phyloP scores from a whole-genome alignment of 768 basidiomycete genomes.

The Pleurotus cornucopiae region DNA sequence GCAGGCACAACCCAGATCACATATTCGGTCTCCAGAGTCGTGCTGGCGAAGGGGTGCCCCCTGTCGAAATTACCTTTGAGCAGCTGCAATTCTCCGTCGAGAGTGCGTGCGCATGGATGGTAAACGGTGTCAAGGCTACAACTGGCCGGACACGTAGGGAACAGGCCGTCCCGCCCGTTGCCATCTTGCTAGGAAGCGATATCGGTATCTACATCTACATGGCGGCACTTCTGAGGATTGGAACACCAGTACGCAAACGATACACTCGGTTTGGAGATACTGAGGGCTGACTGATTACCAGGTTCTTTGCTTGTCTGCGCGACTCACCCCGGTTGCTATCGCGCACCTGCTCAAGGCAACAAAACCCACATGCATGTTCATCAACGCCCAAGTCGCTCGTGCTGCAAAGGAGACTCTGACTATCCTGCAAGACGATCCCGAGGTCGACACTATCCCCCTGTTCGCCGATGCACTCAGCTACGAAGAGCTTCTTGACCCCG shows the following conservation, averaged over 20 bases:
- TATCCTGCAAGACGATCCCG: slow-evolving; percentile 10
- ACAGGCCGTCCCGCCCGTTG: slow-evolving; percentile 26
- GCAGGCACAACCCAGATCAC: slow-evolving; percentile 28
- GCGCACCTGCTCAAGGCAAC: slow-evolving; percentile 30
- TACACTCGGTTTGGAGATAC: not conserved
- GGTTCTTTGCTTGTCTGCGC: slow-evolving; percentile 33
- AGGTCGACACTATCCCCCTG: slow-evolving; percentile 12
- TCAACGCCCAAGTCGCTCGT: slow-evolving; percentile 25
- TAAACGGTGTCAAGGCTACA: slow-evolving; percentile 20
- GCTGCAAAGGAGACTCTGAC: slow-evolving; percentile 25
- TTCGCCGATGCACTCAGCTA: slow-evolving; percentile 23
- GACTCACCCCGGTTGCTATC: slow-evolving; percentile 29
- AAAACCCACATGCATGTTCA: slow-evolving; percentile 23
- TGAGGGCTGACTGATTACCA: slow-evolving; percentile 6
- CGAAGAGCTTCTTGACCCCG: slow-evolving; percentile 22
- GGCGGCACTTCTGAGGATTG: slow-evolving; percentile 30
- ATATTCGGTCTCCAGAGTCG: slow-evolving; percentile 30
- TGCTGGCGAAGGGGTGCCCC: slow-evolving; percentile 16
- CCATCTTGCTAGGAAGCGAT: slow-evolving; percentile 32
- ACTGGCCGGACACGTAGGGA: slow-evolving; percentile 19
- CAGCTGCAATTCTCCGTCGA: slow-evolving; percentile 28
- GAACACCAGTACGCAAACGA: slow-evolving; percentile 26
- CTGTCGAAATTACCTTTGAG: slow-evolving; percentile 29
- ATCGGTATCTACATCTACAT: slow-evolving; percentile 32
- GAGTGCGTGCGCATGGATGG: slow-evolving; percentile 29